Conservation (phyloP, 1,284 basidiomycete species). For the Exobasidium rhododendri region DNA sequence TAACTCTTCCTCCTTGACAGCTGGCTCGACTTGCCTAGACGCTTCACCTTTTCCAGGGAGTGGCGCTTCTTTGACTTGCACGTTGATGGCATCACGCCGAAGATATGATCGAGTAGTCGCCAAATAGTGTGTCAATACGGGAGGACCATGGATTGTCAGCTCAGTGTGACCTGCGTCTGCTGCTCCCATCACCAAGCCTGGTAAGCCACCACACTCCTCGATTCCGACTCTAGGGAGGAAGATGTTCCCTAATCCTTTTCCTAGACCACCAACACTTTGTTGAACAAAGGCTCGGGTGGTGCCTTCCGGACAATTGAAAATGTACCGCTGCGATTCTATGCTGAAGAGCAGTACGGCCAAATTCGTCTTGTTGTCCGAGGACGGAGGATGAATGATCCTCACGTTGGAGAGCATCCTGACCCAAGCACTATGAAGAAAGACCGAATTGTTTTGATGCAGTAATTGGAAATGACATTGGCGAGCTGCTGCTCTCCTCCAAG, state of each 20-base stretch:
- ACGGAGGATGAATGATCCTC: slow-evolving; percentile 41
- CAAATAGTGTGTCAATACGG: slow-evolving; percentile 2
- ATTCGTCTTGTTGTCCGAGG: slow-evolving; percentile 63
- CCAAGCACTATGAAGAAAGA: neutral
- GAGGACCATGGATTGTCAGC: slow-evolving; percentile 3
- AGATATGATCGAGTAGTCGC: neutral
- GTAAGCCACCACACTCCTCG: slow-evolving; percentile 49
- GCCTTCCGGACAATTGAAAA: slow-evolving; percentile 82
- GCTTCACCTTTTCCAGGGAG: neutral
- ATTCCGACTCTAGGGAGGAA: slow-evolving; percentile 70
- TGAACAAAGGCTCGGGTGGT: slow-evolving; percentile 71
- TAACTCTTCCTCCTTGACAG: too few relatives aligned
- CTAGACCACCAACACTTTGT: slow-evolving; percentile 63
- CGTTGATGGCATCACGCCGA: neutral
- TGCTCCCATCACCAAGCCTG: neutral
- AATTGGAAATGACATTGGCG: neutral
- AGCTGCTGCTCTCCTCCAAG: neutral
- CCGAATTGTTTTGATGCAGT: neutral
- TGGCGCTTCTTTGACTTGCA: slow-evolving; percentile 1
- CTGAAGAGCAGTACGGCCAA: slow-evolving; percentile 71
- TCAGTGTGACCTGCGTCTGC: neutral
- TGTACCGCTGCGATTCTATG: slow-evolving; percentile 74
- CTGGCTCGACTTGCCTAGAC: neutral
- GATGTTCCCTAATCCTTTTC: slow-evolving; percentile 63
- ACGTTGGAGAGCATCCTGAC: slow-evolving; percentile 21